Evolutionary conservation across 129 eudicot species (phyloP).

Genomic region (Silybum marianum): DNA sequence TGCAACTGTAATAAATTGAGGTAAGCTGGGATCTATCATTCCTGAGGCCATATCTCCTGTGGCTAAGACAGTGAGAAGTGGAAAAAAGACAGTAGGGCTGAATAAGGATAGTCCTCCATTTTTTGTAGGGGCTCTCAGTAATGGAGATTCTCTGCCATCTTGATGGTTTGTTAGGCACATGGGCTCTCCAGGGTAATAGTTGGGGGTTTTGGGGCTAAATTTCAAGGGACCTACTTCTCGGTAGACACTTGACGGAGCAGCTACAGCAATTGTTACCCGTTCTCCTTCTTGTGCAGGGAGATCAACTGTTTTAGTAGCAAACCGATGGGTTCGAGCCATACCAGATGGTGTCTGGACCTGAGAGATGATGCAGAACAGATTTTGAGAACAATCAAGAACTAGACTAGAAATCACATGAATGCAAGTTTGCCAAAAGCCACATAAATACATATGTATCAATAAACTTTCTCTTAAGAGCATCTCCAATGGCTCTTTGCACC

Average conservation of each 20-base stretch:
- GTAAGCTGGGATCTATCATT: constrained; percentile 86
- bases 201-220: constrained; percentile 76
- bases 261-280: constrained; percentile 86
- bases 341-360: constrained; percentile 97
- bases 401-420: not conserved
- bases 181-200: constrained; percentile 89
- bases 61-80: constrained; percentile 68
- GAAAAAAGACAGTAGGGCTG: constrained; percentile 71
- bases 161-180: constrained; percentile 84
- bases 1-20: constrained; percentile 69
- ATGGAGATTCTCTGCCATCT: constrained; percentile 75
- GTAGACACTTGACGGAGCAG: constrained; percentile 84
- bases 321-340: constrained; percentile 85
- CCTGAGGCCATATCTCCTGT: constrained; percentile 91
- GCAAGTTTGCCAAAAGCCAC: not conserved
- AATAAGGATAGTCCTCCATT: constrained; percentile 54
- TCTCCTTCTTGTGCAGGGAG: constrained; percentile 97
- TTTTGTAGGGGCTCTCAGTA: constrained; percentile 78
- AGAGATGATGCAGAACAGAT: constrained; percentile 25
- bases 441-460: not conserved
- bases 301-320: constrained; percentile 94
- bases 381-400: not conserved
- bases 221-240: constrained; percentile 87
- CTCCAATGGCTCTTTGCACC: too few species aligned
- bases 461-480: not conserved